Evolutionary conservation across 306 rosid genomes (phyloP), one percentile per base, ranked within the genome.

Genomic region (Vigna unguiculata): DNA sequence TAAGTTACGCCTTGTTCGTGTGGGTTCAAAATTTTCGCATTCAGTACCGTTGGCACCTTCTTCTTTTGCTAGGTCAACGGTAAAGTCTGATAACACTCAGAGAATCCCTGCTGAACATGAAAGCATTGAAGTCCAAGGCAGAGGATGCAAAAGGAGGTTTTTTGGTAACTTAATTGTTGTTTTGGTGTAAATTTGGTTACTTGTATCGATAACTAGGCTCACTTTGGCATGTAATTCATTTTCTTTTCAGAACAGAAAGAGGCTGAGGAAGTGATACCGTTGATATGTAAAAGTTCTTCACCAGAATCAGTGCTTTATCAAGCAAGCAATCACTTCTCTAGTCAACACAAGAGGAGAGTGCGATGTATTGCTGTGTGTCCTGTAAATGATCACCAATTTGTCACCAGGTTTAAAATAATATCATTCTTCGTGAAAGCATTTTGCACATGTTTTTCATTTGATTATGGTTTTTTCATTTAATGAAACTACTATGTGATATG

Each of bases 361-460:
- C 80, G 93, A 73, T 80, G 85, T 71, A 86, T 93, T 68, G 77
- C 88, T 57, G 40, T 87, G 41, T 87, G 88, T 68, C 98, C 96
- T 4, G 93, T 82, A 52, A 90, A 93, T 22, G 93, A 91, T 84
- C 91, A 84, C 72, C 90, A 74, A 60, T 93, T 93, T 46, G 96
- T 71, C 41, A 93, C 98, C 59, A 93, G 97, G 98, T 91, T 45
- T 32, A 17, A 14, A 58, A 59, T n/a, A n/a, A n/a, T 65, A 10
- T 5, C 32, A 13, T 60, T 54, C 65, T 65, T 47, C 14, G 2
- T 71, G 25, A 47, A 59, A 78, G 3, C 45, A 48, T 11, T 54
- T 2, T 13, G 19, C 1, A 4, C 10, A 48, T 55, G 36, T 57
- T 11, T n/a, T 22, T 12, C 9, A 55, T 53, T 38, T 38, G 45